Evolutionary conservation across 179 eudicot species (phyloP), one percentile per base, ranked within the genome.

Genomic region (Nepenthes alata): DNA sequence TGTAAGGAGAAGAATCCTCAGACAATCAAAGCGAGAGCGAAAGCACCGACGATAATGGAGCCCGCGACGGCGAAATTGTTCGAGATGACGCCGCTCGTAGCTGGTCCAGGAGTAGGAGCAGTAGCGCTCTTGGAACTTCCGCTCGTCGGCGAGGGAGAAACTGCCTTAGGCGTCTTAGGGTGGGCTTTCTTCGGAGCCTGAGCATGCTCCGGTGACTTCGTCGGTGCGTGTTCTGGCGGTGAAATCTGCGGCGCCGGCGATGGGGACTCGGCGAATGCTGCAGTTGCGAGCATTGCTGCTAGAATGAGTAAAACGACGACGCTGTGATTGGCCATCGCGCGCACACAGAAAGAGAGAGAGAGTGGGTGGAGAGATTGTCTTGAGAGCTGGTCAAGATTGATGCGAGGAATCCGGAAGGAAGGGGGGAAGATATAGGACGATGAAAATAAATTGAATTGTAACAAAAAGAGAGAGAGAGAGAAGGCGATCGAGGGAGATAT

Each of bases 91-190:
- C 5, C 45, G 44, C 14, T 48, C 6, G 16, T 11, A 2, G 63
- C 12, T 44, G 63, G 53, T 38, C 51, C 35, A 60, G 64, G 64
- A 61, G 64, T 55, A 45, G 37, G 52, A 8, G 62, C 62, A n/a
- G 8, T 9, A 55, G 58, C 11, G 1, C 34, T 52, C 55, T 9
- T 5, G 47, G 47, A 44, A 44, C 10, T 14, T 49, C n/a, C 11
- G 53, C 53, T 49, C 25, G 14, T 12, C 11, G 53, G 4, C 53
- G n/a, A 10, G 4, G 53, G 53, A 14, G 53, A 49, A 49, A 14
- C 12, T 6, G 53, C 53, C 3, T 9, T 49, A 49, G 63, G n/a
- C n/a, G 53, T 10, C 53, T 49, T 49, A 45, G 1, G 6, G 6
- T 6, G 49, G 8, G 49, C 6, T 11, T 45, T 45, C 6, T 6